Base-by-base conservation (phyloP, 176 grass and related monocot genomes). In the Avena atlantica region DNA sequence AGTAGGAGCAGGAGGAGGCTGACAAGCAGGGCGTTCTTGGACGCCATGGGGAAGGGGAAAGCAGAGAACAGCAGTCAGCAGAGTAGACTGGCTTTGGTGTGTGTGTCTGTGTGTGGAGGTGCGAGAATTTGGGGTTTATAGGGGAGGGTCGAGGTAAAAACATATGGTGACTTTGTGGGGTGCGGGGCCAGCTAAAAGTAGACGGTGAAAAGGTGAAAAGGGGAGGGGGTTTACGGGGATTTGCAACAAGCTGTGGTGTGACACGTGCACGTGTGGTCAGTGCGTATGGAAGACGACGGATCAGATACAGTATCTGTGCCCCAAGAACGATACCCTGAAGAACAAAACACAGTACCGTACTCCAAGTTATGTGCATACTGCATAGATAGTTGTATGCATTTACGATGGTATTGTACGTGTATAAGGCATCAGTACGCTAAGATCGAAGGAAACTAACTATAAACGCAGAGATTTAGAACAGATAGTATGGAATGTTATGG, bases 121-220 rank as follows among this genome's bases (percentile, higher is more conserved):
- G 59, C 61, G 68, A 10, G 81, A 81, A 91, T 85, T 37, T 12
- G 20, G 50, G 80, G 89, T 87, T 84, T 91, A 87, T 91, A 87
- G 80, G 75, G 89, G 31, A 3, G 80, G 34, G 15, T 87, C 45
- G 9, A 49, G 3, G 85, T 90, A 90, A 90, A 87, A 86, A 73
- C 0, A 7, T 3, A 13, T 0, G 8, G 27, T 60, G 23, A 14
- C 6, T 20, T 15, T 25, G 34, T 29, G 6, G 23, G 0, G 37
- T 42, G n/a, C 75, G 45, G 25, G 13, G 29, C 24, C 13, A 6
- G 45, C 80, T 31, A 42, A 76, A 85, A 81, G 60, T 64, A 29
- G 53, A 16, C 50, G 58, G 84, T 87, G 37, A 90, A 87, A 90
- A 90, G 84, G 84, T 83, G 8, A 42, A 74, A 87, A 71, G 4